phyloP scores from a whole-genome alignment of 257 asterid genomes.

The Ocimum tenuiflorum region DNA sequence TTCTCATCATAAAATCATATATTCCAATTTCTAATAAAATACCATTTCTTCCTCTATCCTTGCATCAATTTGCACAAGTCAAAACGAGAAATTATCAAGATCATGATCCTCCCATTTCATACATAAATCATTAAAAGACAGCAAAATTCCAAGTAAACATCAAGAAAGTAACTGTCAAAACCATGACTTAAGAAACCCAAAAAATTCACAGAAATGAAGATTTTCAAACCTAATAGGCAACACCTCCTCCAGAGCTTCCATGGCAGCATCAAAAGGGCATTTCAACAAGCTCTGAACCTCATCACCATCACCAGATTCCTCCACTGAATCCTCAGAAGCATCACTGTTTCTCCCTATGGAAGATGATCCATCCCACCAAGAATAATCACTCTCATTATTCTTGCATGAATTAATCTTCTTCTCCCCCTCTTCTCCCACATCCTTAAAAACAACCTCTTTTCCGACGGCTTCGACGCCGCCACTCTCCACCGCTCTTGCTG shows the following conservation, averaged over 20 bases:
- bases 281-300: slow-evolving; percentile 59
- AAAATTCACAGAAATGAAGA: not conserved
- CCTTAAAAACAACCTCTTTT: slow-evolving; percentile 16
- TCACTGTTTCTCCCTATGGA: slow-evolving; percentile 66
- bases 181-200: not conserved
- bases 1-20: not conserved
- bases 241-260: slow-evolving; percentile 49
- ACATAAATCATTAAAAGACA: not conserved
- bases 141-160: not conserved
- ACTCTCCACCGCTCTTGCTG: slow-evolving; percentile 28
- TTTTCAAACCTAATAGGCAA: slow-evolving; percentile 47
- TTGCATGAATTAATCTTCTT: not conserved
- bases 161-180: not conserved
- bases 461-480: slow-evolving; percentile 16
- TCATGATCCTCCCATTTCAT: not conserved
- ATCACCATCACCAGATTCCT: slow-evolving; percentile 29
- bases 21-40: too few species aligned
- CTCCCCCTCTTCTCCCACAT: not conserved
- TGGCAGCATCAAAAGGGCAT: slow-evolving; percentile 41
- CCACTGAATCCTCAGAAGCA: slow-evolving; percentile 40
- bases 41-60: not conserved
- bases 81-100: not conserved
- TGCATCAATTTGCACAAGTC: too few species aligned
- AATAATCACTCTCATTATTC: slow-evolving; percentile 12
- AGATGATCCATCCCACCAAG: slow-evolving; percentile 38